Percentiles rank a stretch among this genome's conserved stretches.
These are phyloP conservation scores for Fusarium tjaetaba DNA, from an alignment of 2,329 filamentous ascomycete genomes.

Conservation along the genomic window DNA sequence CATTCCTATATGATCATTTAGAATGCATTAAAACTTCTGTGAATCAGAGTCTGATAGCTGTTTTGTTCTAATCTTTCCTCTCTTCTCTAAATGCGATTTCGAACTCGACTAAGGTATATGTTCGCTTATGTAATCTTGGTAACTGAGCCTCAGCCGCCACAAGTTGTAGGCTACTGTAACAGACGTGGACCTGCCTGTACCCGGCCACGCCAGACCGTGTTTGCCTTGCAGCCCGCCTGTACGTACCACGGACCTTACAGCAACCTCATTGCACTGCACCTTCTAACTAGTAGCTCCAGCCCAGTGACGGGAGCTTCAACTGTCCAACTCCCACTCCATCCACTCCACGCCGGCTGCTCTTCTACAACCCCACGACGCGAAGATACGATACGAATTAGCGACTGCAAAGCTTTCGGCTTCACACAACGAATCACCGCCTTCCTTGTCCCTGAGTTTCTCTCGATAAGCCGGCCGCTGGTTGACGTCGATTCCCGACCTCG, in stretches of 20 bases:
- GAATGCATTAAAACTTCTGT: background rate
- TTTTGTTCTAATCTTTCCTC: background rate
- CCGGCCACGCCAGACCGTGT: conserved; percentile 54
- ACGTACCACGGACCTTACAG: conserved; percentile 34
- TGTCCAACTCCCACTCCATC: conserved; percentile 34
- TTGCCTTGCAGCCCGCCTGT: conserved; percentile 51
- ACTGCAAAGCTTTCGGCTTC: background rate
- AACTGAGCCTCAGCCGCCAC: conserved; percentile 30
- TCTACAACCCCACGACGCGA: conserved; percentile 6
- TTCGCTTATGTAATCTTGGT: background rate
- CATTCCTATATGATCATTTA: background rate
- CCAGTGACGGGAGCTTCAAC: conserved; percentile 37
- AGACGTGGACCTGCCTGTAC: conserved; percentile 38
- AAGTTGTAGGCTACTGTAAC: conserved; percentile 23
- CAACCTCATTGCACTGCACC: conserved; percentile 33
- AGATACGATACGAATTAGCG: conserved; percentile 14
- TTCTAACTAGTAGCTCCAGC: conserved; percentile 27
- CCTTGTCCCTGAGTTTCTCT: conserved; percentile 11
- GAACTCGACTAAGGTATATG: no score
- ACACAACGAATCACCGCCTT: background rate
- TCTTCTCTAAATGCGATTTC: background rate
- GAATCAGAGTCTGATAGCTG: background rate
- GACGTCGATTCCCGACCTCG: conserved; percentile 37
- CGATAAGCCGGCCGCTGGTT: conserved; percentile 32
- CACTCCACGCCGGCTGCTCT: conserved; percentile 27